Evolutionary conservation across 495 filamentous ascomycete genomes (phyloP), one percentile per base, ranked within the genome.

Genomic region (Ramalina intermedia): DNA sequence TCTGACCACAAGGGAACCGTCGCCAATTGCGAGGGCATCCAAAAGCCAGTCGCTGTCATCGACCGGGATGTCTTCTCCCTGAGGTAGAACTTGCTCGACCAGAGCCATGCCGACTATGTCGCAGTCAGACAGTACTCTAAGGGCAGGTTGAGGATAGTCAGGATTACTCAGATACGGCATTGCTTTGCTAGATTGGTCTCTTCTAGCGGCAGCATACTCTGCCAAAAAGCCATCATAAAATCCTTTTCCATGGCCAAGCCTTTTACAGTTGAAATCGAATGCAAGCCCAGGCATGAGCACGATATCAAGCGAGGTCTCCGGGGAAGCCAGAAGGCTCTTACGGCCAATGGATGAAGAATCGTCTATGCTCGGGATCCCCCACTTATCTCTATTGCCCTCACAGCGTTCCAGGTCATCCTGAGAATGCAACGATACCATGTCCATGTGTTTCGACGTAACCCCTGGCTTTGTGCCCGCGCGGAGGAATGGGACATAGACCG

Each of bases 211-310:
- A 20, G 56, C 51, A 66, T 88, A 93, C 57, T 79, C 76, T 50
- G 80, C 71, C 61, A 98, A 65, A 63, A 93, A 98, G 67, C 77
- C 80, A 66, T 98, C 91, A 75, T 96, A 98, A 65, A 88, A 98
- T 41, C 93, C 91, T 70, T 85, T 94, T 46, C 91, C 91, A 70
- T 98, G 93, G 8, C 91, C 91, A 11, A 96, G 70, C 59, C 91
- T 72, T 54, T 80, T 74, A 47, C 90, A 77, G 29, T 69, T 72
- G 12, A 66, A 58, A 63, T 95, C 90, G 61, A 96, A 98, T 8
- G 85, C 91, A 63, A 96, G 84, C 13, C 91, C 91, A 2, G 91
- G 91, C 80, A 96, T 80, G 18, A 98, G 73, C 46, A 98, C 79
- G 50, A 96, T 59, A 61, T 98, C 88, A 27, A 55, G 45, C 12